These are phyloP conservation scores for Coemansia furcata DNA, from an alignment of 192 early-diverging fungal genomes.

Conservation along the genomic window DNA sequence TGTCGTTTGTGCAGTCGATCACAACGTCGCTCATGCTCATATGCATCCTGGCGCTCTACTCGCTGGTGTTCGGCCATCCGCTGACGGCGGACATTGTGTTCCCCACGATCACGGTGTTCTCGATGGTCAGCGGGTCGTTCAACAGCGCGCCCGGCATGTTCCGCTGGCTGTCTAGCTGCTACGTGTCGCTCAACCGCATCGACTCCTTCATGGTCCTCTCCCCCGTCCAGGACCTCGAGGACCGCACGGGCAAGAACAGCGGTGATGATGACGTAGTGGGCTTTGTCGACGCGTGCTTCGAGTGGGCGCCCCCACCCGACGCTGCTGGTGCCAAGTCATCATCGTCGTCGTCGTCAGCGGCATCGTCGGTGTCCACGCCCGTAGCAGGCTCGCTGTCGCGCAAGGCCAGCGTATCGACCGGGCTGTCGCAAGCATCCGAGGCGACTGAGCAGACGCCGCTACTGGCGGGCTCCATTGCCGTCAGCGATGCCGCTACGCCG, in stretches of 20 bases:
- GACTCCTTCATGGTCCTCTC: slow-evolving; percentile 72
- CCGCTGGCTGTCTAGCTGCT: slow-evolving; percentile 57
- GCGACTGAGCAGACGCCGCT: slow-evolving; percentile 3
- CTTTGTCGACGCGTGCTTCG: slow-evolving; percentile 45
- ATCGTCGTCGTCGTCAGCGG: not conserved
- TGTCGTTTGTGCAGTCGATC: slow-evolving; percentile 48
- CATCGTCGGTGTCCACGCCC: not conserved
- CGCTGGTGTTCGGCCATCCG: slow-evolving; percentile 53
- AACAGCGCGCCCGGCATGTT: slow-evolving; percentile 62
- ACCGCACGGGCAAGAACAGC: slow-evolving; percentile 23
- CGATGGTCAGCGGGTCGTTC: slow-evolving; percentile 65
- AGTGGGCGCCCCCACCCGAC: slow-evolving; percentile 17
- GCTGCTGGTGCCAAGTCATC: not conserved
- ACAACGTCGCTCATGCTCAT: slow-evolving; percentile 62
- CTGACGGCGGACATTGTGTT: slow-evolving; percentile 69
- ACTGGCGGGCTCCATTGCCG: not conserved
- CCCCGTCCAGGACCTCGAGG: slow-evolving; percentile 59
- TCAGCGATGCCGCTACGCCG: not conserved
- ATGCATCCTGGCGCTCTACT: slow-evolving; percentile 61
- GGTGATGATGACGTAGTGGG: slow-evolving; percentile 7
- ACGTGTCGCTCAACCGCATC: slow-evolving; percentile 69
- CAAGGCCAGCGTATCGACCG: slow-evolving; percentile 8
- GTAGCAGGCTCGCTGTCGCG: not conserved
- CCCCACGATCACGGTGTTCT: slow-evolving; percentile 70
- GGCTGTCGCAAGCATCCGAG: not conserved